phyloP scores from a whole-genome alignment of 2,329 filamentous ascomycete species.

The Aureobasidium pullulans region DNA sequence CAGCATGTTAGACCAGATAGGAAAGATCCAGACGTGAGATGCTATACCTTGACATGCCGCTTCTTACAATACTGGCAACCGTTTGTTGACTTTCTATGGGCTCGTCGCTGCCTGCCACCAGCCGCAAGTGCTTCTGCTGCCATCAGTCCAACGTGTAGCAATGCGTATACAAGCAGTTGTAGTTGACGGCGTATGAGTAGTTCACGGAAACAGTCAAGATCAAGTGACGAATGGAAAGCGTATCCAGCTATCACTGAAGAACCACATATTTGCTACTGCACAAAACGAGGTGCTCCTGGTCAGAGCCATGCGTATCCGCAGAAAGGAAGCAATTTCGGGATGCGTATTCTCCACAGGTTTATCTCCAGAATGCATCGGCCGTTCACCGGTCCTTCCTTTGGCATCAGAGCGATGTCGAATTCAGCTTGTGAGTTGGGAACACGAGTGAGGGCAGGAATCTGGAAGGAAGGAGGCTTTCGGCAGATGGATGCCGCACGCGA shows the following conservation, averaged over 20 bases:
- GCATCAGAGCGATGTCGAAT: neutral
- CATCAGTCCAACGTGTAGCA: neutral
- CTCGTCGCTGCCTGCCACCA: neutral
- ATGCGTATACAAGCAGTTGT: neutral
- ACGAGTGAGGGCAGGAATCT: neutral
- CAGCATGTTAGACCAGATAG: neutral
- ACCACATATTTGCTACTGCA: neutral
- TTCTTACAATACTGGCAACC: neutral
- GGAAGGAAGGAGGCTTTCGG: neutral
- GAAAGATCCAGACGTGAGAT: neutral
- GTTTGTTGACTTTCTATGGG: neutral
- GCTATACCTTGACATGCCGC: neutral
- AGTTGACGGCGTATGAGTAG: neutral
- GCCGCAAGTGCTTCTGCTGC: neutral
- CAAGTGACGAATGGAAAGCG: neutral
- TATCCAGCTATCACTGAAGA: too few species aligned
- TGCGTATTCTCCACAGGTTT: neutral
- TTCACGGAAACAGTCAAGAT: neutral
- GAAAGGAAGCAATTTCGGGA: neutral
- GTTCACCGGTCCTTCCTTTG: neutral
- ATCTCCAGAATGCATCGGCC: neutral
- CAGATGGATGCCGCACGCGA: neutral
- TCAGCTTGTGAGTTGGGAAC: neutral
- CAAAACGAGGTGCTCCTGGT: neutral
- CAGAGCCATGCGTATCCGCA: neutral